These are phyloP conservation scores for Candida vartiovaarae DNA, from an alignment of 805 yeast genomes.

Conservation along the genomic window DNA sequence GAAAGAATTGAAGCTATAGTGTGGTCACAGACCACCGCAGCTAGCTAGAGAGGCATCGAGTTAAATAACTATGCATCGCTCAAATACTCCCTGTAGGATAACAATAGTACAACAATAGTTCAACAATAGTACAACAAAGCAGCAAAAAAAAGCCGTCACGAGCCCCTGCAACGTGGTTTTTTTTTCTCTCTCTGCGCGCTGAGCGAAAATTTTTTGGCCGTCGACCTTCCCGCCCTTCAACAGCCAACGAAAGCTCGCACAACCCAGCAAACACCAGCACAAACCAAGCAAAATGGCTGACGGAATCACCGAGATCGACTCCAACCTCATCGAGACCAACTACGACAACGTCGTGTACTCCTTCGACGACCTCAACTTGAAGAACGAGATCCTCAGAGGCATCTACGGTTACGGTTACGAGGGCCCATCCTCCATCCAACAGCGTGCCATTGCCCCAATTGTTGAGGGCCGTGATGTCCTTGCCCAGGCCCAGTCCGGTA, in stretches of 20 bases:
- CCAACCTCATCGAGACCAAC: slow-evolving; percentile 85
- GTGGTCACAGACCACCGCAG: too few relatives aligned
- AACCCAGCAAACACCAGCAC: neutral
- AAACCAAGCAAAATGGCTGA: slow-evolving; percentile 32
- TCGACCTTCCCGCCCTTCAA: neutral
- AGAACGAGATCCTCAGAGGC: slow-evolving; percentile 50
- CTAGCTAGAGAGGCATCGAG: too few relatives aligned
- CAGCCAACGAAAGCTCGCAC: too few relatives aligned
- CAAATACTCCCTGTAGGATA: too few relatives aligned
- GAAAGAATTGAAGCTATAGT: neutral
- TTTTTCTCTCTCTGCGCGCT: neutral
- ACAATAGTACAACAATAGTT: too few relatives aligned
- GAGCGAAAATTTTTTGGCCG: neutral
- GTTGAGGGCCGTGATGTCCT: slow-evolving; percentile 91
- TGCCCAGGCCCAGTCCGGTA: slow-evolving; percentile 99
- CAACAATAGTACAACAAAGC: too few relatives aligned
- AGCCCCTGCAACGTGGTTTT: neutral
- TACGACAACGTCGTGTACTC: slow-evolving; percentile 83
- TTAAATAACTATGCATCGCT: too few relatives aligned
- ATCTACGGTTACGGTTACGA: slow-evolving; percentile 85
- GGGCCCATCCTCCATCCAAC: slow-evolving; percentile 95
- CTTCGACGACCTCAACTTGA: slow-evolving; percentile 75
- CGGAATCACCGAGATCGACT: slow-evolving; percentile 74
- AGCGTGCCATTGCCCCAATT: slow-evolving; percentile 94
- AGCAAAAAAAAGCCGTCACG: too few relatives aligned